Evolutionary conservation across 345 rosid genomes (phyloP).

Genomic region (Luvunga scandens): DNA sequence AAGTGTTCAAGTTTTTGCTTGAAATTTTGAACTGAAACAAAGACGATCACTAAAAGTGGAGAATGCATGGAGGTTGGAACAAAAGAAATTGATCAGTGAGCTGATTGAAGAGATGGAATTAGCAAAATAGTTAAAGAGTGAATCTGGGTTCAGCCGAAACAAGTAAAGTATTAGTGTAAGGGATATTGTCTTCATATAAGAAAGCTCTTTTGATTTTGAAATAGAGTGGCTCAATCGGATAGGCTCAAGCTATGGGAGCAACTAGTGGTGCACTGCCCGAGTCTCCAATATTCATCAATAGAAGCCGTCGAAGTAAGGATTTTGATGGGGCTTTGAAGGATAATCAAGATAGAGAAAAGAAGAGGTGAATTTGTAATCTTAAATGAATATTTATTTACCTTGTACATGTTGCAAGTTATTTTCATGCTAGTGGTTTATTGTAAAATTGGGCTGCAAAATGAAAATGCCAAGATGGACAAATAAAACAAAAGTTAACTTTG

Average conservation of each 20-base stretch:
- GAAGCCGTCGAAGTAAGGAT: slow-evolving; percentile 69
- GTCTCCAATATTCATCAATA: slow-evolving; percentile 64
- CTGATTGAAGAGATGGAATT: slow-evolving; percentile 52
- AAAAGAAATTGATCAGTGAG: slow-evolving; percentile 50
- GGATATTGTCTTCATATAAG: slow-evolving; percentile 61
- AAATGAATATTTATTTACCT: neutral
- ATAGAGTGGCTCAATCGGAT: slow-evolving; percentile 27
- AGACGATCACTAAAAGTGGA: slow-evolving; percentile 18
- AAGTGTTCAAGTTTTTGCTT: neutral
- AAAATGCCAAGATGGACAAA: slow-evolving; percentile 57
- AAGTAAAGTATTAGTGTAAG: slow-evolving; percentile 38
- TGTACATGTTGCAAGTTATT: neutral
- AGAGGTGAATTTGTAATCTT: slow-evolving; percentile 48
- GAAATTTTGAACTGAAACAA: neutral
- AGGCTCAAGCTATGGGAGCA: slow-evolving; percentile 24
- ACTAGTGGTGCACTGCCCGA: slow-evolving; percentile 27
- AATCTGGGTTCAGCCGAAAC: slow-evolving; percentile 43
- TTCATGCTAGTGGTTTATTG: slow-evolving; percentile 12
- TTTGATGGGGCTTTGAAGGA: slow-evolving; percentile 36
- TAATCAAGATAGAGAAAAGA: slow-evolving; percentile 44
- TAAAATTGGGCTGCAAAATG: slow-evolving; percentile 40
- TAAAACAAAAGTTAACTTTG: slow-evolving; percentile 54
- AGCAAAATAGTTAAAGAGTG: slow-evolving; percentile 51
- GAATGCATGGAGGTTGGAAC: slow-evolving; percentile 37
- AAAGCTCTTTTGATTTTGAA: slow-evolving; percentile 57